phyloP scores from a whole-genome alignment of 2,329 filamentous ascomycete genomes.

The Fusarium fujikuroi region DNA sequence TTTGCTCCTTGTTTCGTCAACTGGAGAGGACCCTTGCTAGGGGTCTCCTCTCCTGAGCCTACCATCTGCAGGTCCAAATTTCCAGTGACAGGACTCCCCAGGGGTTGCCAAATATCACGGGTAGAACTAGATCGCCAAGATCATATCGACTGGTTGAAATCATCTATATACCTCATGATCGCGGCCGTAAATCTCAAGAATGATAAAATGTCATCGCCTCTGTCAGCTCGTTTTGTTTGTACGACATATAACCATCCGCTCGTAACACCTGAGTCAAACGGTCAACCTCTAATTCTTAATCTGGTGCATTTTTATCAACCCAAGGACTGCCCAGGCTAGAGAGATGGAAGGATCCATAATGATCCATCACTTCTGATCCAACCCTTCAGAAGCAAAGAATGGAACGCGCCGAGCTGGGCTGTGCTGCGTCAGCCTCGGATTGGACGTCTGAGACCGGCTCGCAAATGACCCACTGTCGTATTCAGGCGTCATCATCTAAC shows the following conservation, averaged over 20 bases:
- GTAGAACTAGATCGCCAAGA: not conserved
- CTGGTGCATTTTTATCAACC: not conserved
- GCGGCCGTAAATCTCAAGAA: not conserved
- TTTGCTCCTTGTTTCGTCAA: conserved; percentile 37
- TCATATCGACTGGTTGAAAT: not conserved
- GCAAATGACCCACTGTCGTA: conserved; percentile 26
- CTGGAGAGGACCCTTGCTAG: conserved; percentile 40
- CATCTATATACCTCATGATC: not conserved
- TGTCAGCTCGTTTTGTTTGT: not conserved
- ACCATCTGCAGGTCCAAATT: conserved; percentile 46
- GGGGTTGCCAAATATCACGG: conserved; percentile 9
- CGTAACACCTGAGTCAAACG: not conserved
- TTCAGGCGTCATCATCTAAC: conserved; percentile 27
- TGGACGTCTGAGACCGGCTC: conserved; percentile 16
- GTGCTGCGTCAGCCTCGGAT: conserved; percentile 36
- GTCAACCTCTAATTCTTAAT: not conserved
- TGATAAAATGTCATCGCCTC: not conserved
- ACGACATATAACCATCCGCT: not conserved
- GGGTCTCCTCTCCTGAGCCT: conserved; percentile 33
- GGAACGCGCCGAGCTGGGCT: conserved; percentile 24
- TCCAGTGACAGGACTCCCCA: conserved; percentile 35
- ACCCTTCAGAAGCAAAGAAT: conserved; percentile 30
- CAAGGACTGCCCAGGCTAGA: not conserved
- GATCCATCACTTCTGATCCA: conserved; percentile 32
- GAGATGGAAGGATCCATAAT: conserved; percentile 8